These are phyloP conservation scores for Acanthamoeba lenticulata DNA, from an alignment of 208 protist genomes.

Conservation along the genomic window DNA sequence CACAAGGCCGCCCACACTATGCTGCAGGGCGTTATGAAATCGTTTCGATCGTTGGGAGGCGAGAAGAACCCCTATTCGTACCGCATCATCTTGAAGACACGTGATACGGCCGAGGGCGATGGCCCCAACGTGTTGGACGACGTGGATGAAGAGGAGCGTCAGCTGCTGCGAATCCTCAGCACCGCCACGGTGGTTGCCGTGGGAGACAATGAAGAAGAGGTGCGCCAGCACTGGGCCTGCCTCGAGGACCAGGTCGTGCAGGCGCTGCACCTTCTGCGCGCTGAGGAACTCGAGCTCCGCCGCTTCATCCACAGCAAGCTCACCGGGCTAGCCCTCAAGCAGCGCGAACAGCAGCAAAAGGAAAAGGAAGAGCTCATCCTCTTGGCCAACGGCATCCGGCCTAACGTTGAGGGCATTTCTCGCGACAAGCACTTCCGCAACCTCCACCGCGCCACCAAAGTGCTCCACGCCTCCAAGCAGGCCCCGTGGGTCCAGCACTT, in stretches of 20 bases:
- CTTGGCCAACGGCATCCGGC: not conserved
- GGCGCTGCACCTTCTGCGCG: not conserved
- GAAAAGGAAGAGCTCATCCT: constrained; percentile 21
- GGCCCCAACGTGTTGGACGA: not conserved
- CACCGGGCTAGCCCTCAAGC: not conserved
- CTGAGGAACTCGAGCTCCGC: constrained; percentile 19
- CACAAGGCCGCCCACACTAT: constrained; percentile 33
- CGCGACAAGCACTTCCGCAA: constrained; percentile 1
- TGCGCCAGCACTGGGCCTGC: not conserved
- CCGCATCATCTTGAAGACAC: constrained; percentile 35
- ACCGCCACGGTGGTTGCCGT: not conserved
- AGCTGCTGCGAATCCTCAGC: not conserved
- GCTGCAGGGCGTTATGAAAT: constrained; percentile 42
- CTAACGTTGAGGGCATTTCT: not conserved
- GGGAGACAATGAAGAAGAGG: not conserved
- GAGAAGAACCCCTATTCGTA: constrained; percentile 58
- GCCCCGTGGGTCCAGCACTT: constrained; percentile 47
- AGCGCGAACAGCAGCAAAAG: constrained; percentile 30
- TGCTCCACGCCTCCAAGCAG: constrained; percentile 32
- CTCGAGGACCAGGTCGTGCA: not conserved
- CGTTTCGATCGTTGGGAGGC: not conserved
- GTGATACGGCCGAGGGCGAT: not conserved
- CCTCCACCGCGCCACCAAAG: constrained; percentile 11
- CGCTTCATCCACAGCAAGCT: constrained; percentile 31
- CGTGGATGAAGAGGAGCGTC: not conserved